Evolutionary conservation across 2,329 filamentous ascomycete species (phyloP).

Genomic region (Fusarium incarnatum): DNA sequence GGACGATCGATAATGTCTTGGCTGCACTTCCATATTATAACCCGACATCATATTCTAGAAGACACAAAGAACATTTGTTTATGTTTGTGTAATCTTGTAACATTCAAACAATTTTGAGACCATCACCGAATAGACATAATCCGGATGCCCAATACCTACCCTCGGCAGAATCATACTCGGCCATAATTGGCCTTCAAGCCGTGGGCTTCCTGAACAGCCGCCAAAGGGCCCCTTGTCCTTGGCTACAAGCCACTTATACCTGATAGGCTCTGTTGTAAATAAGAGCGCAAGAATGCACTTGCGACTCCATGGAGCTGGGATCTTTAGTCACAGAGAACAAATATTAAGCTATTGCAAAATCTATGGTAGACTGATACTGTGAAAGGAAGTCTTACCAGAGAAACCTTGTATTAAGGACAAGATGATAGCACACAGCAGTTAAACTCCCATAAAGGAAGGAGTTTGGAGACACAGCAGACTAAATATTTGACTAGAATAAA

Average conservation of each 20-base stretch:
- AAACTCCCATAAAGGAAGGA: background rate
- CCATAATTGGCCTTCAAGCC: slow-evolving; percentile 6
- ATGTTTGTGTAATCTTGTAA: background rate
- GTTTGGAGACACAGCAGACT: background rate
- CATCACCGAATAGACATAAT: background rate
- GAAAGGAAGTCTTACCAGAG: background rate
- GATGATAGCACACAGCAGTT: background rate
- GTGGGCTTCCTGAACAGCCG: slow-evolving; percentile 21
- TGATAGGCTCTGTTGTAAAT: slow-evolving; percentile 43
- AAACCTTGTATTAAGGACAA: background rate
- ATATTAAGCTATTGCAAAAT: background rate
- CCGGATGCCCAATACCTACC: slow-evolving; percentile 7
- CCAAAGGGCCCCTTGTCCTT: slow-evolving; percentile 32
- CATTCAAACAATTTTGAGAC: background rate
- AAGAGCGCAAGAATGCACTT: slow-evolving; percentile 16
- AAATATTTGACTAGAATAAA: background rate
- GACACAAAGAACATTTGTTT: background rate
- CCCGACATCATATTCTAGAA: background rate
- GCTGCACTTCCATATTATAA: background rate
- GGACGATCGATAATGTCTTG: background rate
- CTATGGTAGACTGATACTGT: background rate
- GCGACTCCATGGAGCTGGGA: slow-evolving; percentile 17
- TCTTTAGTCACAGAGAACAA: background rate
- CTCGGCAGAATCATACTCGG: slow-evolving; percentile 9
- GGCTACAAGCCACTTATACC: slow-evolving; percentile 1